Percentiles rank a stretch among this genome's conserved stretches.
These are phyloP conservation scores for Talaromyces sp. DNA, from an alignment of 2,329 filamentous ascomycete genomes.

Conservation along the genomic window DNA sequence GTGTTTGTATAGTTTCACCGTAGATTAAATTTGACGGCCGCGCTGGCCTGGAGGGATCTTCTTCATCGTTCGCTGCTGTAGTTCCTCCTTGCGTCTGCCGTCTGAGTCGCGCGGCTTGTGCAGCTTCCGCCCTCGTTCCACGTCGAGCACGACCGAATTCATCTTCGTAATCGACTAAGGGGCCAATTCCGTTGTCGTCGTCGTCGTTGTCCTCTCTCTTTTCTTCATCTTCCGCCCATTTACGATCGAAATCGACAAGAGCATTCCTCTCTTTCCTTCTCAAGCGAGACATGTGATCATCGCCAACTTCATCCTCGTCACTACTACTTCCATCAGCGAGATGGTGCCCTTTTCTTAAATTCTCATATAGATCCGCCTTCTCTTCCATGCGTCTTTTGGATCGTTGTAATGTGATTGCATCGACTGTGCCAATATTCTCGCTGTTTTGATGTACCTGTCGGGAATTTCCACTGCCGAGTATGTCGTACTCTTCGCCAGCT, in stretches of 20 bases:
- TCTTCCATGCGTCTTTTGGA: constrained; percentile 79
- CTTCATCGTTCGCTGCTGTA: constrained; percentile 10
- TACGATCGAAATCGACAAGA: constrained; percentile 89
- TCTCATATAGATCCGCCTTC: constrained; percentile 81
- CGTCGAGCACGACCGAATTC: constrained; percentile 82
- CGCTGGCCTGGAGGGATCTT: constrained; percentile 41
- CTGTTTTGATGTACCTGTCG: constrained; percentile 59
- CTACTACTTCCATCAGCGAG: constrained; percentile 43
- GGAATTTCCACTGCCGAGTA: constrained; percentile 25
- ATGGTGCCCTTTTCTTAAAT: constrained; percentile 85
- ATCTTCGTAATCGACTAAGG: constrained; percentile 80
- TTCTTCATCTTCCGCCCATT: constrained; percentile 72
- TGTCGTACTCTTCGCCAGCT: constrained; percentile 46
- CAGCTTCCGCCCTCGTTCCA: constrained; percentile 65
- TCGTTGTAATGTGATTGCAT: constrained; percentile 55
- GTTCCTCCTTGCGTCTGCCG: constrained; percentile 19
- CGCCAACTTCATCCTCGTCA: constrained; percentile 29
- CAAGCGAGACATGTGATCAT: constrained; percentile 51
- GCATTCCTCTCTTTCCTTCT: constrained; percentile 51
- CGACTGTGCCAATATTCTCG: constrained; percentile 57
- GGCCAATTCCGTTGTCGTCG: constrained; percentile 44
- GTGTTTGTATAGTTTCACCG: constrained; percentile 76
- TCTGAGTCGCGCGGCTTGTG: constrained; percentile 56
- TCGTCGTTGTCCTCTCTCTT: constrained; percentile 37
- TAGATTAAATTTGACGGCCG: constrained; percentile 68